Evolutionary conservation across 495 filamentous ascomycete species (phyloP), one percentile per base, ranked within the genome.

Genomic region (Talaromyces proteolyticus): DNA sequence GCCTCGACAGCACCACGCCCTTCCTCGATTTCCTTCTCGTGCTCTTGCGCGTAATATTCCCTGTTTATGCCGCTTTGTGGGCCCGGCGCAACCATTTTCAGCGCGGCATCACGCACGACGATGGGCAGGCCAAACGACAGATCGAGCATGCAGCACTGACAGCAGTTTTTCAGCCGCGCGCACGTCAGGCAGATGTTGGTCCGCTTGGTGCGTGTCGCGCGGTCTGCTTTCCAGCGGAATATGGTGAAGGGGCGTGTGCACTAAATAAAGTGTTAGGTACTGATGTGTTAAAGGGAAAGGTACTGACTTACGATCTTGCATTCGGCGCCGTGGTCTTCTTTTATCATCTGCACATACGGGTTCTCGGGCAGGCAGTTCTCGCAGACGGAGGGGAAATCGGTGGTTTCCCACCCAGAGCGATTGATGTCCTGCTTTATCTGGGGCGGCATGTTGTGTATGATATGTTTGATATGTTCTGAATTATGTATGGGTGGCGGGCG

Each of bases 101-200:
- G 78, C 1, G 93, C 93, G n/a, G 93, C 92, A 74, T 98, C 93
- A 54, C 93, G 82, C 42, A 98, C 85, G 40, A 86, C 82, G 58
- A 96, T 95, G 18, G 94, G 93, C 26, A 98, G 69, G 46, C 94
- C 93, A 65, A 96, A 97, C 17, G 86, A 88, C 50, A 98, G 72
- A 78, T 98, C 93, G 43, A 96, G 84, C 89, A 97, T 96, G 73
- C 93, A 98, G 68, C 87, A 95, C 70, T 98, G 93, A 65, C 93
- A 98, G 73, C 93, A 94, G 74, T 96, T 96, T 73, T 95, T 94
- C 52, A 95, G 76, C 19, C 91, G 87, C 11, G 89, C 89, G 71
- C 91, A 96, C 6, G 91, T 95, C n/a, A 96, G 79, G 66, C 91
- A 96, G 62, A 96, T 91, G 55, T 84, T 89, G 39, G 89, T 94